Base-by-base conservation (phyloP, 371 early-diverging fungal genomes). In the Apophysomyces variabilis region DNA sequence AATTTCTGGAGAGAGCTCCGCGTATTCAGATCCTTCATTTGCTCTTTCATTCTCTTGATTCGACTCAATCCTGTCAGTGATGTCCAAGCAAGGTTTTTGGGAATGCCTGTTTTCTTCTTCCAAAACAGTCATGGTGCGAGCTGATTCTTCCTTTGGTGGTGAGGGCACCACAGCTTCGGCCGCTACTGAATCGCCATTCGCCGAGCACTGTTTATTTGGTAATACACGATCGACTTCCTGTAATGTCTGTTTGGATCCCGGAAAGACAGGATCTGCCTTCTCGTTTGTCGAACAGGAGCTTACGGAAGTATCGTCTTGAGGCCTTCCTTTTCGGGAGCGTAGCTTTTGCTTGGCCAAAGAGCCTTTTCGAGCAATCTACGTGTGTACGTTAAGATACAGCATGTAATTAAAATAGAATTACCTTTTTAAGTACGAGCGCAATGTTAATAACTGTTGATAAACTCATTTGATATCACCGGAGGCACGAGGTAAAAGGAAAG, bases 401-500 rank as follows among this genome's bases (percentile, higher is more conserved):
- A 26, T 64, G 32, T n/a, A 50, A 41, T 18, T 45, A 64, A 36
- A 21, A 57, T 35, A 35, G 56, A 11, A 38, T 54, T 66, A 71
- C 69, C 67, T 74, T 71, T 62, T 71, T 71, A 21, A 71, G 56
- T 39, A 71, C 41, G 35, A 71, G 58, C 12, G 71, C 59, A 43
- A 71, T 47, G 16, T 58, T 71, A 56, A 64, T 71, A 50, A 66
- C 66, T 13, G 71, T 64, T 35, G 71, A 71, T 57, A 64, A 66
- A 47, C 65, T 71, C 67, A 67, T 26, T 3, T 26, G 32, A 26
- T 26, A 26, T 26, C 32, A 26, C 32, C 3, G 64, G 26, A 70
- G 46, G 58, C 18, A 47, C 37, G 39, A 16, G 38, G 41, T 26
- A 18, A 66, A 70, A 70, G 66, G 71, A 70, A 61, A 44, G 71